Conservation (phyloP, 2,329 filamentous ascomycete species). For the Penicillium sp. region DNA sequence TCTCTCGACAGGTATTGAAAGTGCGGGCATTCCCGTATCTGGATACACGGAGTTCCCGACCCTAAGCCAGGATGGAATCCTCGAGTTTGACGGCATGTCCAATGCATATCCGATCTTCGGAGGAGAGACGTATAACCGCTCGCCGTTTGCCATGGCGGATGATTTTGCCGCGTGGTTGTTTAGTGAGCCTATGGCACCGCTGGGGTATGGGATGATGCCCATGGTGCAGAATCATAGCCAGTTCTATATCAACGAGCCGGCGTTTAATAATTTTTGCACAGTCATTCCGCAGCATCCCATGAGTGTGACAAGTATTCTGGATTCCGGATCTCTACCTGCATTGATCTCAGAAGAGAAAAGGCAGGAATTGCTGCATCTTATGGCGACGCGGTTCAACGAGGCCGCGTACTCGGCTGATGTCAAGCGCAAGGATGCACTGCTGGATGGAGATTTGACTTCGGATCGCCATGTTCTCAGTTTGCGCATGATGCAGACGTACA, state of each 20-base stretch:
- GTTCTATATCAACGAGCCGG: conserved; percentile 51
- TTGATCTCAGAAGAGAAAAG: conserved; percentile 85
- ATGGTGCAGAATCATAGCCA: conserved; percentile 50
- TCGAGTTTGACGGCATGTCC: conserved; percentile 36
- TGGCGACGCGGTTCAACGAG: conserved; percentile 78
- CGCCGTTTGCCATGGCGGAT: conserved; percentile 82
- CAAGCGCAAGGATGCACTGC: conserved; percentile 70
- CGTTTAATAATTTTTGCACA: conserved; percentile 48
- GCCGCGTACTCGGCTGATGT: conserved; percentile 70
- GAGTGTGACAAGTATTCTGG: conserved; percentile 82
- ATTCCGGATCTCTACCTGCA: conserved; percentile 74
- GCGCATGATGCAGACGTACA: conserved; percentile 94
- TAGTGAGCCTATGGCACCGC: conserved; percentile 61
- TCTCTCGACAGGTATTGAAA: conserved; percentile 19
- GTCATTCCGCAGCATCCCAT: conserved; percentile 70
- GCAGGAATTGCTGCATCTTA: conserved; percentile 76
- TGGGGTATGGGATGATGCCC: conserved; percentile 49
- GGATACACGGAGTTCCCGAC: conserved; percentile 19
- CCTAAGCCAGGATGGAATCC: conserved; percentile 18
- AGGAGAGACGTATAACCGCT: conserved; percentile 76
- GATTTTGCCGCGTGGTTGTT: conserved; percentile 86
- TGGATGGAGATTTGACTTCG: conserved; percentile 72
- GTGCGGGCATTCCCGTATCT: conserved; percentile 14
- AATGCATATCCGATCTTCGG: conserved; percentile 80
- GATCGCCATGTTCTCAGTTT: conserved; percentile 68